Percentiles rank a stretch among this genome's conserved stretches.
Conservation (phyloP, 441 rosid species). For the Gossypium schwendimanii region DNA sequence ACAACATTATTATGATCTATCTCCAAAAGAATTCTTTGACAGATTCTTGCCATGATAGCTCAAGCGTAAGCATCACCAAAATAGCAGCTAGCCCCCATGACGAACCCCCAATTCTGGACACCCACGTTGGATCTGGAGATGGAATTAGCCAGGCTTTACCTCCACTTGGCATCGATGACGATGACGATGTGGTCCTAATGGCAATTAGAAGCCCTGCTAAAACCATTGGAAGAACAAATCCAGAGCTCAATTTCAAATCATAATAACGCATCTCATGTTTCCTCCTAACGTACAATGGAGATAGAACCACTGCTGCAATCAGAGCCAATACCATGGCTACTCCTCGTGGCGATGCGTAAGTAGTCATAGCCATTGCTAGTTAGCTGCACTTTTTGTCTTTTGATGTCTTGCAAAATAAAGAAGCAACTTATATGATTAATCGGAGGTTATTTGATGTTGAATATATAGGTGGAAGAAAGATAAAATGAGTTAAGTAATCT, state of each 20-base stretch:
- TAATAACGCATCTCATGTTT: slow-evolving; percentile 16
- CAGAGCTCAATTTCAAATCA: slow-evolving; percentile 35
- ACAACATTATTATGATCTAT: slow-evolving; percentile 6
- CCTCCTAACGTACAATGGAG: slow-evolving; percentile 35
- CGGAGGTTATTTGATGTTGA: neutral
- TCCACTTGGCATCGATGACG: slow-evolving; percentile 2
- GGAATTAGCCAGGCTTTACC: slow-evolving; percentile 22
- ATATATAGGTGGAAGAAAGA: slow-evolving; percentile 25
- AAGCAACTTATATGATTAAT: neutral
- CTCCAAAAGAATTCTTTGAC: slow-evolving; percentile 50
- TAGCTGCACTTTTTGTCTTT: neutral
- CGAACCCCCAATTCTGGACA: slow-evolving; percentile 47
- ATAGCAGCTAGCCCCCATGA: slow-evolving; percentile 57
- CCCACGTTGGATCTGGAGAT: slow-evolving; percentile 43
- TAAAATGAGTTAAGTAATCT: slow-evolving; percentile 22
- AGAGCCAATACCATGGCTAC: slow-evolving; percentile 55
- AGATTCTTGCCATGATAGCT: slow-evolving; percentile 49
- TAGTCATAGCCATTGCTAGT: slow-evolving; percentile 26
- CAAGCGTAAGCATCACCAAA: slow-evolving; percentile 43
- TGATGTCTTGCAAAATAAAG: neutral
- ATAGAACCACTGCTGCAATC: slow-evolving; percentile 35
- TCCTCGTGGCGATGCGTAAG: slow-evolving; percentile 32
- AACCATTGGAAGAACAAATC: slow-evolving; percentile 45
- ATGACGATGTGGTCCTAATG: slow-evolving; percentile 31
- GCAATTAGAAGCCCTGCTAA: slow-evolving; percentile 49